phyloP scores from a whole-genome alignment of 495 filamentous ascomycete species.

The Penicillium longicatenatum region DNA sequence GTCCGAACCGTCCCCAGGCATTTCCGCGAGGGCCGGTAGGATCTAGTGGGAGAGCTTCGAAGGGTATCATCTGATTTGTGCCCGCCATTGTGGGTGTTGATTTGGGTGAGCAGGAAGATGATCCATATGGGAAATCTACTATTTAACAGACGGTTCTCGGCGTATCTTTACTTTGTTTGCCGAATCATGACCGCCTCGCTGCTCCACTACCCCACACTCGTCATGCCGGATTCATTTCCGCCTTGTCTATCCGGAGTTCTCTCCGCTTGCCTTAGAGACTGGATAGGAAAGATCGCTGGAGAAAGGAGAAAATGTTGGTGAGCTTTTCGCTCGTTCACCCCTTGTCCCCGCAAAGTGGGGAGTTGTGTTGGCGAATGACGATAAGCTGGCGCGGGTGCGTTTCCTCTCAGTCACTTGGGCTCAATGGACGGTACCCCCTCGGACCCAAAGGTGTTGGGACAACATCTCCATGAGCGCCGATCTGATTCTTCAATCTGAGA shows the following conservation, averaged over 20 bases:
- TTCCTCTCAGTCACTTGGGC: too few relatives aligned
- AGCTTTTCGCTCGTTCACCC: too few relatives aligned
- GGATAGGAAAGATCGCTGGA: background rate
- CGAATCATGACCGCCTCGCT: constrained; percentile 6
- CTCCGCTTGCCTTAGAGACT: background rate
- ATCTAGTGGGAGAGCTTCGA: constrained; percentile 51
- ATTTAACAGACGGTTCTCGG: background rate
- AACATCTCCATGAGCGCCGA: too few relatives aligned
- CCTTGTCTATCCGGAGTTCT: background rate
- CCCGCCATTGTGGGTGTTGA: constrained; percentile 11
- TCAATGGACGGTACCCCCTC: too few relatives aligned
- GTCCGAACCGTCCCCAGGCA: constrained; percentile 55
- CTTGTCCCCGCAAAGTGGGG: too few relatives aligned
- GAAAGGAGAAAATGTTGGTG: too few relatives aligned
- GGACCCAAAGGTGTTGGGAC: too few relatives aligned
- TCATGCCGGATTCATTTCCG: constrained; percentile 6
- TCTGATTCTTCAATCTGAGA: too few relatives aligned
- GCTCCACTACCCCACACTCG: constrained; percentile 7
- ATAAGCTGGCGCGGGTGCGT: too few relatives aligned
- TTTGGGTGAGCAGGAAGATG: background rate
- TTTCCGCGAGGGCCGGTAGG: constrained; percentile 48
- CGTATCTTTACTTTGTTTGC: background rate
- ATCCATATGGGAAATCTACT: too few relatives aligned
- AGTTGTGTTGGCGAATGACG: too few relatives aligned
- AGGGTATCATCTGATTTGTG: constrained; percentile 20